Evolutionary conservation across 805 yeast species (phyloP).

Genomic region (Ogataea sp.): DNA sequence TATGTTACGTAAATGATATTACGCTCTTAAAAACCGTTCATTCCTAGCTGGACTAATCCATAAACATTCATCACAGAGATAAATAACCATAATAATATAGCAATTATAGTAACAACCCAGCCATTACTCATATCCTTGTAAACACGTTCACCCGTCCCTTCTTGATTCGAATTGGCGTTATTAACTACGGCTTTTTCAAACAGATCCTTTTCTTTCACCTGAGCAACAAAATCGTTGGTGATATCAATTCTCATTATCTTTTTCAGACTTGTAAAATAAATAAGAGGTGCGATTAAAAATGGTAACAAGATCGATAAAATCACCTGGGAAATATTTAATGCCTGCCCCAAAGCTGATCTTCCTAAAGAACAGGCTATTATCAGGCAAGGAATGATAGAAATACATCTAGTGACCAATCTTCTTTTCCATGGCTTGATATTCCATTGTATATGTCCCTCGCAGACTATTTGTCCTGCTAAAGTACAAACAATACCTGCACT

Average conservation of each 20-base stretch:
- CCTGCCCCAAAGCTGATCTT: constrained; percentile 53
- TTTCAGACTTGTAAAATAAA: constrained; percentile 64
- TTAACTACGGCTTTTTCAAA: too few relatives aligned
- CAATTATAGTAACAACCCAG: constrained; percentile 46
- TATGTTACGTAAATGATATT: not conserved
- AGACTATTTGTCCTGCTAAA: constrained; percentile 82
- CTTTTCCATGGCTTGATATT: constrained; percentile 72
- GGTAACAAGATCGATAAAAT: constrained; percentile 71
- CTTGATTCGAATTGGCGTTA: too few relatives aligned
- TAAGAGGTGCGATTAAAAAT: constrained; percentile 71
- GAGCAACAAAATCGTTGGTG: constrained; percentile 5
- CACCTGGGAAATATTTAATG: constrained; percentile 76
- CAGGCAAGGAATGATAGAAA: constrained; percentile 72
- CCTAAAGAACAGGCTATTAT: constrained; percentile 62
- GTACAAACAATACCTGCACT: constrained; percentile 87
- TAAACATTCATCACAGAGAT: constrained; percentile 60
- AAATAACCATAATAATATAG: constrained; percentile 55
- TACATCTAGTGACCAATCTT: constrained; percentile 60
- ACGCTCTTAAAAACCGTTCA: constrained; percentile 4
- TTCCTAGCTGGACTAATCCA: constrained; percentile 34
- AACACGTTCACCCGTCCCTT: too few relatives aligned
- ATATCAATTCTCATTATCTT: constrained; percentile 53
- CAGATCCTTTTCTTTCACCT: constrained; percentile 3
- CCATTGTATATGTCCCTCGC: constrained; percentile 84
- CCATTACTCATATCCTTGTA: constrained; percentile 47